These are phyloP conservation scores for Euptelea pleiosperma DNA, from an alignment of 164 flowering plant genomes.

Conservation along the genomic window DNA sequence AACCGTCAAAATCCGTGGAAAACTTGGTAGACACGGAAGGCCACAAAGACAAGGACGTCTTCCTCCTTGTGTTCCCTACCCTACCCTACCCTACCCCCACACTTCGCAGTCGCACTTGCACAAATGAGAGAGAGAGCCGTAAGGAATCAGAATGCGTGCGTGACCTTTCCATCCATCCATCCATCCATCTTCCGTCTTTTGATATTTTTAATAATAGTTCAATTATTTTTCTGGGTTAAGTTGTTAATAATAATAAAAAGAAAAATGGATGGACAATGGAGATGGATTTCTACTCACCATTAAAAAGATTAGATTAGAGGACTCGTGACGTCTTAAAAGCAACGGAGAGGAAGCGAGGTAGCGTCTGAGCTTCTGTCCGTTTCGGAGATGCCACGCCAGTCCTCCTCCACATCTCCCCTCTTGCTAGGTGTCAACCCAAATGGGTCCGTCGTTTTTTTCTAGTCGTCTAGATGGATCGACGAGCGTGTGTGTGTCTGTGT, in stretches of 20 bases:
- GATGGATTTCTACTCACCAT: not conserved
- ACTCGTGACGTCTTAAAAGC: not conserved
- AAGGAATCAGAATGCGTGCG: conserved; percentile 32
- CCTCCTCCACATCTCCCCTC: too few species aligned
- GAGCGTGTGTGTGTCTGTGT: not conserved
- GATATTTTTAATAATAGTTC: not conserved
- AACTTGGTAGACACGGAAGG: conserved; percentile 10
- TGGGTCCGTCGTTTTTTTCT: not conserved
- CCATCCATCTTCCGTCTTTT: not conserved
- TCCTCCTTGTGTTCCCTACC: not conserved
- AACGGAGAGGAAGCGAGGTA: too few species aligned
- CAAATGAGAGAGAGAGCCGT: conserved; percentile 37
- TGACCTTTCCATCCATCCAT: conserved; percentile 2
- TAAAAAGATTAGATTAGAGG: not conserved
- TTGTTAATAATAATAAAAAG: too few species aligned
- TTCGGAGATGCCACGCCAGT: conserved; percentile 1
- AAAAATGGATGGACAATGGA: too few species aligned
- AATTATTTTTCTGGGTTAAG: not conserved
- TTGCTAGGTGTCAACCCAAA: too few species aligned
- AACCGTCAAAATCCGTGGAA: conserved; percentile 1
- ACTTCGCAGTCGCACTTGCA: too few species aligned
- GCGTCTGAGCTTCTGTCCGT: conserved; percentile 5
- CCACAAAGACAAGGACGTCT: not conserved
- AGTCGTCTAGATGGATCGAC: not conserved
- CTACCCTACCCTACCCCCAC: too few species aligned